Conservation (phyloP, 1,284 basidiomycete genomes). For the Pseudozyma sp. region DNA sequence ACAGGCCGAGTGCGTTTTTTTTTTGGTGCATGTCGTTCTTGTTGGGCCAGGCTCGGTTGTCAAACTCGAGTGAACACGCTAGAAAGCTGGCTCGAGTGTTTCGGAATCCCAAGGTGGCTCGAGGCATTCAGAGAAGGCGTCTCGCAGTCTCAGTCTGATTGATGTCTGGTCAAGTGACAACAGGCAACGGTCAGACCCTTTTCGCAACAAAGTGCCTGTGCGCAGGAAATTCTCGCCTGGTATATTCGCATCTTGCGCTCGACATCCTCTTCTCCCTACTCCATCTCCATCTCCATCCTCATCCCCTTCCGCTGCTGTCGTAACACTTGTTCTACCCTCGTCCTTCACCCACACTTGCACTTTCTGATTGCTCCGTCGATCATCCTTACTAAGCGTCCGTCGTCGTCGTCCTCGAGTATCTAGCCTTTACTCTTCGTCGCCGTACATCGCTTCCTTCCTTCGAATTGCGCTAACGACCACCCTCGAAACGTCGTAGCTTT, state of each 20-base stretch:
- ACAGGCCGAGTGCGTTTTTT: too few species aligned
- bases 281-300: constrained; percentile 15
- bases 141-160: background rate
- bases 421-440: constrained; percentile 51
- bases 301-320: constrained; percentile 18
- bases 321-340: background rate
- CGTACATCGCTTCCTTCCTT: constrained; percentile 20
- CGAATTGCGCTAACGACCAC: background rate
- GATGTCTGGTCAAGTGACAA: background rate
- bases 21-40: constrained; percentile 15
- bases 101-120: too few species aligned
- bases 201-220: background rate
- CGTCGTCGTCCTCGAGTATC: constrained; percentile 43
- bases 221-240: constrained; percentile 8
- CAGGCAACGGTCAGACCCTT: constrained; percentile 1
- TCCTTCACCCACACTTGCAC: constrained; percentile 6
- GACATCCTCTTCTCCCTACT: background rate
- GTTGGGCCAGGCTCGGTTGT: constrained; percentile 1
- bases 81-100: too few species aligned
- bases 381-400: constrained; percentile 16
- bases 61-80: background rate
- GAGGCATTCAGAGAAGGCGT: background rate
- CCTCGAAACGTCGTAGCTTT: constrained; percentile 3
- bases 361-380: constrained; percentile 16
- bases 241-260: constrained; percentile 6